A percentile compares a stretch with the other conserved stretches of the same genome.
Evolutionary conservation across 2,329 filamentous ascomycete genomes (phyloP).

Genomic region (Aspergillus quadrilineatus): DNA sequence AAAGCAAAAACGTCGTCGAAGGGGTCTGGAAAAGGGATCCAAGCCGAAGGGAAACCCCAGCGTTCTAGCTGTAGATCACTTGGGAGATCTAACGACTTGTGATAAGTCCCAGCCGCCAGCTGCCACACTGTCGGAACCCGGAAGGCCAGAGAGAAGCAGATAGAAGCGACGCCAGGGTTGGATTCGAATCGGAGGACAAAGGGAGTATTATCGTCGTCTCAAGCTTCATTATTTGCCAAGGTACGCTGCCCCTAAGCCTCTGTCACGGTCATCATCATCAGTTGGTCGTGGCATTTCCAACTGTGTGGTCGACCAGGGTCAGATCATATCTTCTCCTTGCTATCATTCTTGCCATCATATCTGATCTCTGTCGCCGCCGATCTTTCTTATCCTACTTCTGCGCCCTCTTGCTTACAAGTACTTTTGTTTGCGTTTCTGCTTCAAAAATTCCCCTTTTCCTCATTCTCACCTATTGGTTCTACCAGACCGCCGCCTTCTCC

Average conservation of each 20-base stretch:
- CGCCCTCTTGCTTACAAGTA: background rate
- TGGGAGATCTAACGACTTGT: constrained; percentile 24
- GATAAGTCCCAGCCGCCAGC: constrained; percentile 15
- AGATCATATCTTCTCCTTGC: constrained; percentile 11
- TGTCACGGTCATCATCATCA: too few species aligned
- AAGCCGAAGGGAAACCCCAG: constrained; percentile 13
- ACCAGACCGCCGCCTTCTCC: constrained; percentile 9
- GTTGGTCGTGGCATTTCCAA: too few species aligned
- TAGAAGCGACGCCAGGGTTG: too few species aligned
- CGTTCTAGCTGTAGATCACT: constrained; percentile 20
- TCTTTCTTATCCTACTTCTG: constrained; percentile 12
- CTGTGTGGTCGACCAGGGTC: background rate
- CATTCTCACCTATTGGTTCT: constrained; percentile 9
- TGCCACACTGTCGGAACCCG: constrained; percentile 8
- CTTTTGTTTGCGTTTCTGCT: background rate
- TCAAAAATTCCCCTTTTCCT: background rate
- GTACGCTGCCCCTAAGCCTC: too few species aligned
- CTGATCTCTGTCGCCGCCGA: constrained; percentile 23
- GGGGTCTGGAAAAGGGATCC: constrained; percentile 8
- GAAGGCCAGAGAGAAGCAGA: background rate
- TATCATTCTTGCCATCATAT: constrained; percentile 20
- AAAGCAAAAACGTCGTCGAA: constrained; percentile 11
- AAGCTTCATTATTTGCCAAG: too few species aligned
- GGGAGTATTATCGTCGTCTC: too few species aligned
- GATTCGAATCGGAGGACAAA: too few species aligned